Percentiles rank a stretch among this genome's conserved stretches.
Conservation (phyloP, 495 filamentous ascomycete species). For the Staphylotrichum tortipilum region DNA sequence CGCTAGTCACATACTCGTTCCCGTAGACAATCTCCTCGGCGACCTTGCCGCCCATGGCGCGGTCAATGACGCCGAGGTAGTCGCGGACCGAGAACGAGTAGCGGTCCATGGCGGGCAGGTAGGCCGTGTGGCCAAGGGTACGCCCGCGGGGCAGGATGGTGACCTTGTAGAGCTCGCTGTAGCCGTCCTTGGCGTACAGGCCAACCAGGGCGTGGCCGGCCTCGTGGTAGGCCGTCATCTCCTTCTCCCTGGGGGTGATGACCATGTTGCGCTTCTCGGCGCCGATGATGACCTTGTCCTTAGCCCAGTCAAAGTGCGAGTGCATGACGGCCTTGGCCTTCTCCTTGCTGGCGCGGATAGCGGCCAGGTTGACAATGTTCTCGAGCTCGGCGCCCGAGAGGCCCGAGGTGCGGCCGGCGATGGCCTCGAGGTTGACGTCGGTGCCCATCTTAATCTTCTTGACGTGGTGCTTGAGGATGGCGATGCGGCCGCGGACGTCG, state of each 20-base stretch:
- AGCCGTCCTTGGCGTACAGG: conserved; percentile 60
- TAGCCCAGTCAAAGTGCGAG: conserved; percentile 89
- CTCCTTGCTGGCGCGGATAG: conserved; percentile 77
- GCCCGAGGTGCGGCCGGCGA: conserved; percentile 80
- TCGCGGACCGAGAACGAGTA: conserved; percentile 68
- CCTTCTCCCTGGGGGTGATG: conserved; percentile 73
- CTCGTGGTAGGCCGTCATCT: conserved; percentile 96
- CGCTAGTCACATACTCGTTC: conserved; percentile 74
- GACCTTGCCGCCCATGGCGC: conserved; percentile 82
- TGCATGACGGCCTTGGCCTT: conserved; percentile 65
- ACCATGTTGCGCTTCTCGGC: conserved; percentile 81
- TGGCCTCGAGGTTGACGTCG: conserved; percentile 71
- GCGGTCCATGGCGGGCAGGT: conserved; percentile 82
- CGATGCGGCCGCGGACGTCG: conserved; percentile 89
- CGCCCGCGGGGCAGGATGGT: conserved; percentile 89
- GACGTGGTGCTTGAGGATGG: conserved; percentile 85
- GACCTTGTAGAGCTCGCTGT: conserved; percentile 82
- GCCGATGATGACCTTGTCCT: conserved; percentile 97
- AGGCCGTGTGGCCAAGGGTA: conserved; percentile 74
- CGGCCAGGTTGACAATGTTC: conserved; percentile 93
- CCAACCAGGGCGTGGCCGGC: conserved; percentile 89
- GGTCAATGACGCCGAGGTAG: conserved; percentile 67
- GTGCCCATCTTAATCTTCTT: conserved; percentile 69
- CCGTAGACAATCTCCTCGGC: conserved; percentile 93
- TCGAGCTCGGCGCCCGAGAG: conserved; percentile 94